A percentile compares a stretch with the other conserved stretches of the same genome.
Conservation (phyloP, 2,329 filamentous ascomycete genomes). For the Bipolaris victoriae region DNA sequence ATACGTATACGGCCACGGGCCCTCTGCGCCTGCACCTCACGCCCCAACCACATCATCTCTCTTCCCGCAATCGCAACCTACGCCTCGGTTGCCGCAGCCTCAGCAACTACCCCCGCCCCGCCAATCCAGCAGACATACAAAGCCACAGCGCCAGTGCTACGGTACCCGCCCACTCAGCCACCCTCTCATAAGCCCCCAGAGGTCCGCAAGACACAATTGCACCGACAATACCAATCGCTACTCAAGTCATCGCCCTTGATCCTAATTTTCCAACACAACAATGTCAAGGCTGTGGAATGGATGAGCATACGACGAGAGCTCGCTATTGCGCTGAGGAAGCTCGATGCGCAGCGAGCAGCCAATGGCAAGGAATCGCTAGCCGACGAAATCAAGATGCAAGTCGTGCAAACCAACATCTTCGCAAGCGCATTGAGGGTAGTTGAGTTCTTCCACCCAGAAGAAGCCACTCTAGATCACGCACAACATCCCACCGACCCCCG, state of each 20-base stretch:
- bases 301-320: constrained; percentile 74
- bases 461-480: constrained; percentile 25
- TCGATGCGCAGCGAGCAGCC: constrained; percentile 74
- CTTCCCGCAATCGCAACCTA: constrained; percentile 49
- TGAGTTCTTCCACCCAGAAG: constrained; percentile 70
- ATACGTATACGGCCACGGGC: constrained; percentile 45
- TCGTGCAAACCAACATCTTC: constrained; percentile 89
- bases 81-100: constrained; percentile 58
- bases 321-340: constrained; percentile 63
- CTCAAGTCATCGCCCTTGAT: constrained; percentile 84
- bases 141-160: constrained; percentile 54
- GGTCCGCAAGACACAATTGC: constrained; percentile 87
- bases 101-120: constrained; percentile 59
- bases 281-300: constrained; percentile 77
- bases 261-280: constrained; percentile 84
- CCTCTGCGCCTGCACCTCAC: constrained; percentile 35
- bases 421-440: constrained; percentile 82
- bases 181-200: constrained; percentile 86
- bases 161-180: constrained; percentile 72
- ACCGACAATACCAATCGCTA: constrained; percentile 84
- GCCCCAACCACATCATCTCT: constrained; percentile 38
- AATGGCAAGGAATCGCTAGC: constrained; percentile 57
- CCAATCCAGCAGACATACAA: constrained; percentile 57
- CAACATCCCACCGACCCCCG: constrained; percentile 40
- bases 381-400: constrained; percentile 75